Evolutionary conservation across 768 basidiomycete genomes (phyloP).

Genomic region (Pholiota conissans): DNA sequence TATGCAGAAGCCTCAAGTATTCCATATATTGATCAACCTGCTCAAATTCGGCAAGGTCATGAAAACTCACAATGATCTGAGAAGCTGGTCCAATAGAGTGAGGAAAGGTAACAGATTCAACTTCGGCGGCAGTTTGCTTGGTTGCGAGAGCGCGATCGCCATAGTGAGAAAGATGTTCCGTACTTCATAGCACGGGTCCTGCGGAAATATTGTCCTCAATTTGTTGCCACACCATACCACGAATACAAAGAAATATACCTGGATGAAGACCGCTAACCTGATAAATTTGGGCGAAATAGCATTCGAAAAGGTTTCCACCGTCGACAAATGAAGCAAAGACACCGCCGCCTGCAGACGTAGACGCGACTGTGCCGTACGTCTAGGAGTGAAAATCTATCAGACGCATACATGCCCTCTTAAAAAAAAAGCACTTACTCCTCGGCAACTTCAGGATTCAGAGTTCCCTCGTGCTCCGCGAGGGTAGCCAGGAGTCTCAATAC

Average conservation of each 20-base stretch:
- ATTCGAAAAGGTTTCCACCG: conserved; percentile 55
- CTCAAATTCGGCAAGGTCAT: too few relatives aligned
- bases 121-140: conserved; percentile 62
- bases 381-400: conserved; percentile 37
- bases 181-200: conserved; percentile 91
- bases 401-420: neutral
- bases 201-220: neutral
- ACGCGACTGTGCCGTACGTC: conserved; percentile 70
- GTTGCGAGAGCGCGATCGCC: conserved; percentile 60
- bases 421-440: conserved; percentile 44
- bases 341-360: conserved; percentile 83
- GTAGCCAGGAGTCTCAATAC: conserved; percentile 75
- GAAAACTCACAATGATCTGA: conserved; percentile 52
- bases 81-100: conserved; percentile 89
- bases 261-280: conserved; percentile 68
- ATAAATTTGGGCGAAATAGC: conserved; percentile 64
- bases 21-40: neutral
- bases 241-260: conserved; percentile 47
- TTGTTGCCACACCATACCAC: neutral
- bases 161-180: conserved; percentile 79
- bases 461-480: conserved; percentile 69
- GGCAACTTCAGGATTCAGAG: conserved; percentile 42
- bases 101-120: conserved; percentile 89
- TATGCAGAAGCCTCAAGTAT: conserved; percentile 58
- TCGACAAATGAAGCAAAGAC: conserved; percentile 76